Evolutionary conservation across 768 basidiomycete species (phyloP).

Genomic region (Mrakia hoshinonis): DNA sequence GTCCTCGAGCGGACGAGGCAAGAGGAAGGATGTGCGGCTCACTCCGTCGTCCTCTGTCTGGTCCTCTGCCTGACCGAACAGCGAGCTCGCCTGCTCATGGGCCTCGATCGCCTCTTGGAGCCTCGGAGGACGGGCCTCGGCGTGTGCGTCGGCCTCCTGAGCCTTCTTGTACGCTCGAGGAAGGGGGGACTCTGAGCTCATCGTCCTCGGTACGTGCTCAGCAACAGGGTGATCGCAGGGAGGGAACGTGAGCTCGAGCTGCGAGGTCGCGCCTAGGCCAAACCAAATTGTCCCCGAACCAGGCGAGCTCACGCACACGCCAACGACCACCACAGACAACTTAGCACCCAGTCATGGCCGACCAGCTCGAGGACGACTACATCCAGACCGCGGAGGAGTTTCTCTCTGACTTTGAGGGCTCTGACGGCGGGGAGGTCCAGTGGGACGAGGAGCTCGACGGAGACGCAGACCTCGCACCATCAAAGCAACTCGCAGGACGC

Average conservation of each 20-base stretch:
- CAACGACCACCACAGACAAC: background rate
- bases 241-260: too few relatives aligned
- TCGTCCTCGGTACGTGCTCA: background rate
- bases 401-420: constrained; percentile 23
- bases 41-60: constrained; percentile 17
- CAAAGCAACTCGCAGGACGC: constrained; percentile 9
- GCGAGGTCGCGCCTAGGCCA: too few relatives aligned
- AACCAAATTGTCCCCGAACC: too few relatives aligned
- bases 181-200: constrained; percentile 12
- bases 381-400: constrained; percentile 24
- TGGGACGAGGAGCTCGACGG: constrained; percentile 13
- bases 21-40: background rate
- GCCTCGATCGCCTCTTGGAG: constrained; percentile 3
- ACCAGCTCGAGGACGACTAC: constrained; percentile 28
- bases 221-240: too few relatives aligned
- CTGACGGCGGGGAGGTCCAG: constrained; percentile 6
- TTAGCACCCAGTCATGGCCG: constrained; percentile 14
- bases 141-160: background rate
- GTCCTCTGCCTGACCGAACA: background rate
- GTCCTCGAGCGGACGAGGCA: background rate
- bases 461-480: constrained; percentile 1
- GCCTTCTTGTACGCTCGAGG: constrained; percentile 10
- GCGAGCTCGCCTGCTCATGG: background rate
- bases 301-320: background rate
- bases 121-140: background rate